Conservation (phyloP, 2,329 filamentous ascomycete genomes). For the Conoideocrella luteorostrata region DNA sequence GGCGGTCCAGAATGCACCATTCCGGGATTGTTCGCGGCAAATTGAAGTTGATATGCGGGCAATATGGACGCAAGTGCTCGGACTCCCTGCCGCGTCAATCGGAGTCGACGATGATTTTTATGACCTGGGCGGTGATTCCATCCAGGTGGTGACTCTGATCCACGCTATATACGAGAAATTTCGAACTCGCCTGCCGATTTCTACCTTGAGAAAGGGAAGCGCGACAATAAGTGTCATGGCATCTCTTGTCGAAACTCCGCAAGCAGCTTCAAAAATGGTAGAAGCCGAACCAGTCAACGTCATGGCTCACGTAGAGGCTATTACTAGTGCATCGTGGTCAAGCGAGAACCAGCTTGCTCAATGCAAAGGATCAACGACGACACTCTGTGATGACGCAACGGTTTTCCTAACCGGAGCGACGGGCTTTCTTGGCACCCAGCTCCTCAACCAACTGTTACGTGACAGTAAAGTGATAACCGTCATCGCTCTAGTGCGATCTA, state of each 20-base stretch:
- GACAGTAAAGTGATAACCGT: constrained; percentile 38
- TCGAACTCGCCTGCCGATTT: neutral
- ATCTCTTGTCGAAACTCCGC: no score
- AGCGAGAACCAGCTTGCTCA: neutral
- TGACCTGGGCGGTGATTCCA: constrained; percentile 14
- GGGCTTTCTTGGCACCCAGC: constrained; percentile 68
- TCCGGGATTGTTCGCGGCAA: constrained; percentile 7
- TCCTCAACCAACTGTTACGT: constrained; percentile 65
- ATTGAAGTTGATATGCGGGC: constrained; percentile 13
- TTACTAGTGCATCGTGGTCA: neutral
- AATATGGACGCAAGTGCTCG: constrained; percentile 13
- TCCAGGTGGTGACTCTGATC: constrained; percentile 3
- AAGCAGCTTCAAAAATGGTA: no score
- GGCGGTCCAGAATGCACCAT: neutral
- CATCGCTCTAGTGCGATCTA: constrained; percentile 66
- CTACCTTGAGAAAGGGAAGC: neutral
- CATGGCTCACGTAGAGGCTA: no score
- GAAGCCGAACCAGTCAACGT: no score
- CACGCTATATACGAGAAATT: neutral
- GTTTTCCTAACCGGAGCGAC: constrained; percentile 78
- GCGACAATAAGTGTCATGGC: neutral
- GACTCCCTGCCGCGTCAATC: constrained; percentile 7
- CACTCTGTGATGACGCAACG: constrained; percentile 30
- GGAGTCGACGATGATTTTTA: constrained; percentile 13
- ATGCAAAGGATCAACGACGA: neutral